Percentiles rank a stretch among this genome's conserved stretches.
These are phyloP conservation scores for Ophiostoma australiae DNA, from an alignment of 2,329 filamentous ascomycete genomes.

Conservation along the genomic window DNA sequence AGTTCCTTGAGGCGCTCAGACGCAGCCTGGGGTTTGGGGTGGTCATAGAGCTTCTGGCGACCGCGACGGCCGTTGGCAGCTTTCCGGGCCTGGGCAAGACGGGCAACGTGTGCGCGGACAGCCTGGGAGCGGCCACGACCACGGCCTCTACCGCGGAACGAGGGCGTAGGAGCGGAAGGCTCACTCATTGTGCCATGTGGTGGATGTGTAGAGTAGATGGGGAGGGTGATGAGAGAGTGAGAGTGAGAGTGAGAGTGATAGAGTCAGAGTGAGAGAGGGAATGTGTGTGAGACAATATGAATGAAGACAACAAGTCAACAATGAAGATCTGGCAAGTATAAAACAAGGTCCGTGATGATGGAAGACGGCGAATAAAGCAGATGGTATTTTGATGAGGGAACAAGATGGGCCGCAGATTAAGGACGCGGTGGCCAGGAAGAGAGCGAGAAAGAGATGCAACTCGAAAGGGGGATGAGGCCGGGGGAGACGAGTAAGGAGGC, in stretches of 20 bases:
- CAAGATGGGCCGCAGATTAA: not conserved
- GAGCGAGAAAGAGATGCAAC: not conserved
- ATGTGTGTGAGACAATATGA: not conserved
- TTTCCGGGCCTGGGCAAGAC: conserved; percentile 35
- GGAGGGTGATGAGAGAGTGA: conserved; percentile 4
- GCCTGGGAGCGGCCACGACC: conserved; percentile 37
- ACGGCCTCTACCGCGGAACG: conserved; percentile 31
- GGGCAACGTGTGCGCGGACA: conserved; percentile 27
- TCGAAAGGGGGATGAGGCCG: not conserved
- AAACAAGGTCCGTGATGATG: not conserved
- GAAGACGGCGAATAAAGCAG: conserved; percentile 10
- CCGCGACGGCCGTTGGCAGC: conserved; percentile 41
- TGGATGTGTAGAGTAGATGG: not conserved
- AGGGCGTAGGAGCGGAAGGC: conserved; percentile 21
- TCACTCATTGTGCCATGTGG: conserved; percentile 31
- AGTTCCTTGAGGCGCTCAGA: conserved; percentile 62
- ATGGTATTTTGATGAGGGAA: not conserved
- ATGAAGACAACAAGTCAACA: not conserved
- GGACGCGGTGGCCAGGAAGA: not conserved
- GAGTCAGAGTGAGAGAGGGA: not conserved
- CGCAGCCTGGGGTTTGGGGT: conserved; percentile 51
- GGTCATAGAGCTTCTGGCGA: conserved; percentile 53
- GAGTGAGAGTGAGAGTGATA: not conserved
- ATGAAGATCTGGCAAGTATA: conserved; percentile 1
- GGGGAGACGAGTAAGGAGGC: not conserved